Evolutionary conservation across 2,329 filamentous ascomycete species (phyloP).

Genomic region (Aspergillus niger): DNA sequence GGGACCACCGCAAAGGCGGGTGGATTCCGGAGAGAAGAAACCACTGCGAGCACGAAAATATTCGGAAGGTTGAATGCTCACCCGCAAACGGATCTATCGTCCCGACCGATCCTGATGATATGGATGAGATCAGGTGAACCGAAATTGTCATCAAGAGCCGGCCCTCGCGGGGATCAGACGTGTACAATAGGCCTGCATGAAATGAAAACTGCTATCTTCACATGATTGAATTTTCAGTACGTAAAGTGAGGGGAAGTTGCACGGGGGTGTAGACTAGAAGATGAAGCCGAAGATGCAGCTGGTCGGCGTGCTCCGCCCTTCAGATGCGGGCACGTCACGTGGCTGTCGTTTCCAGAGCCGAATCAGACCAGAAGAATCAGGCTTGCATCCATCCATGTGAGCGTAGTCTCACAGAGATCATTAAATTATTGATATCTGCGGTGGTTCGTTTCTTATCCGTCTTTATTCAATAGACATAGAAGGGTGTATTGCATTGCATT

Average conservation of each 20-base stretch:
- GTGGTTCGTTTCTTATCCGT: background rate
- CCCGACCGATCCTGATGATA: background rate
- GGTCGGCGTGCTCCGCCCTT: background rate
- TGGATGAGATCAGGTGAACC: too few relatives aligned
- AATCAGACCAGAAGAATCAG: background rate
- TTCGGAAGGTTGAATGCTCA: background rate
- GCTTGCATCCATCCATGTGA: background rate
- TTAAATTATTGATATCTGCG: background rate
- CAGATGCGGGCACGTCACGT: background rate
- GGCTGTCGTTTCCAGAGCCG: background rate
- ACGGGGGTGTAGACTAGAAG: background rate
- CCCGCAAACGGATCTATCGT: background rate
- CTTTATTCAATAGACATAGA: background rate
- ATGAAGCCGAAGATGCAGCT: background rate
- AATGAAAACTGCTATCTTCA: background rate
- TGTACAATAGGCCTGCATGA: background rate
- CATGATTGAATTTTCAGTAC: background rate
- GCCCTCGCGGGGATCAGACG: background rate
- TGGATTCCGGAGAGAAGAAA: background rate
- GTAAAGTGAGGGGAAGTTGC: background rate
- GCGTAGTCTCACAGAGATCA: background rate
- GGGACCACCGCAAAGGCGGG: background rate
- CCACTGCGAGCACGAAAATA: background rate
- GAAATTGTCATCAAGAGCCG: too few relatives aligned
- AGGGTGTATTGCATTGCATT: background rate